Percentiles rank a stretch among this genome's conserved stretches.
phyloP scores from a whole-genome alignment of 305 asterid genomes.

The Galium porrigens region DNA sequence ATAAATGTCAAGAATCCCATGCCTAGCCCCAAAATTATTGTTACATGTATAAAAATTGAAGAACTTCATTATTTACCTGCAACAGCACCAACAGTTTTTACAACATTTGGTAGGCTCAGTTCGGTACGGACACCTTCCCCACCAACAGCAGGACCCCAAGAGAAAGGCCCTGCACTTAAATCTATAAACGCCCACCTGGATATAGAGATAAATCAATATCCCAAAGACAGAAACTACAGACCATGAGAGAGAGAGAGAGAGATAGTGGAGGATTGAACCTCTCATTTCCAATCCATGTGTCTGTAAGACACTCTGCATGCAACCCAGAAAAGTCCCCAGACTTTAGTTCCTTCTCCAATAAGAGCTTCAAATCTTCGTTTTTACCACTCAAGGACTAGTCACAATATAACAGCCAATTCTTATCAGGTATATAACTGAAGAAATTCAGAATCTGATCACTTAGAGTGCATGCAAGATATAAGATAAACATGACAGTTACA shows the following conservation, averaged over 20 bases:
- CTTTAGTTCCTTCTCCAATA: conserved; percentile 54
- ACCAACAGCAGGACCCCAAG: conserved; percentile 99
- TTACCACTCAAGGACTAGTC: conserved; percentile 58
- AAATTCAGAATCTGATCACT: not conserved
- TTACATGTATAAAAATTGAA: not conserved
- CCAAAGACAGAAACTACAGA: conserved; percentile 9
- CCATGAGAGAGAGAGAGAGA: not conserved
- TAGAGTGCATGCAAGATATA: not conserved
- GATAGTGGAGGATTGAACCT: conserved; percentile 28
- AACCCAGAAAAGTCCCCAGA: conserved; percentile 66
- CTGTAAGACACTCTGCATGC: conserved; percentile 84
- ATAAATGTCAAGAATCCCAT: not conserved
- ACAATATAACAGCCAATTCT: conserved; percentile 17
- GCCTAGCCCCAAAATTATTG: not conserved
- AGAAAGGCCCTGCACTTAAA: conserved; percentile 89
- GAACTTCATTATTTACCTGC: conserved; percentile 36
- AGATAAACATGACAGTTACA: not conserved
- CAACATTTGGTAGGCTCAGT: conserved; percentile 82
- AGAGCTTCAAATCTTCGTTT: conserved; percentile 53
- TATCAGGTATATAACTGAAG: not conserved
- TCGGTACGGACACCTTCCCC: conserved; percentile 99
- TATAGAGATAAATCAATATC: conserved; percentile 20
- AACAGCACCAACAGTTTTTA: conserved; percentile 85
- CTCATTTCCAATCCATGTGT: conserved; percentile 77
- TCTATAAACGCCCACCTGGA: conserved; percentile 95